Conservation (phyloP, 352 stramenopile genomes). For the Globisporangium sylvaticum region DNA sequence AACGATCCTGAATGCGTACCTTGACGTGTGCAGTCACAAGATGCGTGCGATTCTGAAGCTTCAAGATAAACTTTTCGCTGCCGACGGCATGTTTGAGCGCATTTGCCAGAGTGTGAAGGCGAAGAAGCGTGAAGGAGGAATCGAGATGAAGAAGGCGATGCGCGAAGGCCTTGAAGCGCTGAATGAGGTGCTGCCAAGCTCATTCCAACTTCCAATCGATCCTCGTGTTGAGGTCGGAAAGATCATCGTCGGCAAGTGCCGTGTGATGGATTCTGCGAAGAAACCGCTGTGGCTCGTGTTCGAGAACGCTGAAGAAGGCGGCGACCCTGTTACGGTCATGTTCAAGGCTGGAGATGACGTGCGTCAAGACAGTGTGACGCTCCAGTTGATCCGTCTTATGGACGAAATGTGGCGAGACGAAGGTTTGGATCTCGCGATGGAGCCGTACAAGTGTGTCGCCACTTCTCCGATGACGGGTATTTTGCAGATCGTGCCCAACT, state of each 20-base stretch:
- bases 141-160: slow-evolving; percentile 85
- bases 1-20: slow-evolving; percentile 76
- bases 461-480: slow-evolving; percentile 90
- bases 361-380: slow-evolving; percentile 92
- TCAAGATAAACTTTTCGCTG: slow-evolving; percentile 82
- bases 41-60: slow-evolving; percentile 91
- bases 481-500: slow-evolving; percentile 90
- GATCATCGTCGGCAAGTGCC: slow-evolving; percentile 84
- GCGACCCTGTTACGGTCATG: slow-evolving; percentile 83
- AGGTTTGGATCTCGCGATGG: slow-evolving; percentile 89
- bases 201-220: slow-evolving; percentile 87
- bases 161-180: slow-evolving; percentile 74
- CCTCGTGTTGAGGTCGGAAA: slow-evolving; percentile 80
- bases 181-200: slow-evolving; percentile 77
- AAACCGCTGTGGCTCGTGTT: slow-evolving; percentile 88
- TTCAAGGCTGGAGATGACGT: slow-evolving; percentile 95
- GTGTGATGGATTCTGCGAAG: slow-evolving; percentile 90
- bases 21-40: slow-evolving; percentile 87
- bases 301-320: slow-evolving; percentile 82
- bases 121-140: slow-evolving; percentile 73
- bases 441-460: slow-evolving; percentile 89
- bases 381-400: slow-evolving; percentile 92
- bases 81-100: slow-evolving; percentile 71
- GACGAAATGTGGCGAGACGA: slow-evolving; percentile 91
- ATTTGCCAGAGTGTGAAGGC: slow-evolving; percentile 82